Evolutionary conservation across 140 eudicot genomes (phyloP), one percentile per base, ranked within the genome.

Genomic region (Stevia rebaudiana): DNA sequence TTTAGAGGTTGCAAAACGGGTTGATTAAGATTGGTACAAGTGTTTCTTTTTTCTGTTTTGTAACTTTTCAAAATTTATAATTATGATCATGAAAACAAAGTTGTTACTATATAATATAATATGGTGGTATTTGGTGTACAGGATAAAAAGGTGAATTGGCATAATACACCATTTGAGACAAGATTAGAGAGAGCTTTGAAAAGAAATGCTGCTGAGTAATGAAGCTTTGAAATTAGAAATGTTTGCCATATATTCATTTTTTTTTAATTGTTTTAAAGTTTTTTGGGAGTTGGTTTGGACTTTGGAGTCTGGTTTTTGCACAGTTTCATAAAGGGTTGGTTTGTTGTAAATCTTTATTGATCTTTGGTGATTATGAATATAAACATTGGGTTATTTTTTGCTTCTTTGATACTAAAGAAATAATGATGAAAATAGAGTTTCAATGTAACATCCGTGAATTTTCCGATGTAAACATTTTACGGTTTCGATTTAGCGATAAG

Each of bases 91-190:
- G n/a, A n/a, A n/a, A n/a, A n/a, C n/a, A n/a, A n/a, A n/a, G n/a
- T n/a, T n/a, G n/a, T n/a, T n/a, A n/a, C n/a, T n/a, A n/a, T n/a
- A n/a, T n/a, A n/a, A n/a, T n/a, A n/a, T 12, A 40, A 10, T 40
- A 28, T 28, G 33, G 65, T 70, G 65, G 48, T 58, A 42, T 48
- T 43, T 63, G 67, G 39, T 33, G 8, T 81, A 81, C 89, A 91
- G 95, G 98, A 91, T 65, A 87, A 85, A 80, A 87, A 77, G 75
- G 96, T 91, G 57, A 82, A 79, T 50, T 91, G 98, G 98, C 91
- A 91, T 37, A 76, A 88, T 13, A 84, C 91, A 12, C 91, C 98
- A 12, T 91, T 87, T 55, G 97, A 94, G 66, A 80, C 90, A 25
- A 82, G 99, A 76, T 71, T 94, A 84, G 94, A 94, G 78, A 85